Evolutionary conservation across 495 filamentous ascomycete genomes (phyloP).

Genomic region (Penicillium angulare): DNA sequence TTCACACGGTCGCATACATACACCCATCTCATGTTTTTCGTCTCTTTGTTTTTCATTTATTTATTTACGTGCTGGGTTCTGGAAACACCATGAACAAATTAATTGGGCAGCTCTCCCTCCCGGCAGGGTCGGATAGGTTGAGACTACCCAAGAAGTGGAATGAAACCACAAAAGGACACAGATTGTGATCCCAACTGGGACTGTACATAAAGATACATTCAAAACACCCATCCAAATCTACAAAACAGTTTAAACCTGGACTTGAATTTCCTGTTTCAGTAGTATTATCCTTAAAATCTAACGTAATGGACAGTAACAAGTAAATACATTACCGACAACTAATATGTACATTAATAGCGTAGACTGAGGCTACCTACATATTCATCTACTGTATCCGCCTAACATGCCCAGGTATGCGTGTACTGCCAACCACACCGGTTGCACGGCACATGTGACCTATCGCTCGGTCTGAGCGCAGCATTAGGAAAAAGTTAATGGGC

Average conservation of each 20-base stretch:
- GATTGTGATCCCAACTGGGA: constrained; percentile 14
- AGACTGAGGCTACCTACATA: no score
- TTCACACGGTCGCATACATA: constrained; percentile 8
- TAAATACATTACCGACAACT: no score
- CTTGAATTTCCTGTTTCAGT: neutral
- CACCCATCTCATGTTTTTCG: constrained; percentile 9
- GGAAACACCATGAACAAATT: constrained; percentile 4
- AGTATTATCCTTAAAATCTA: neutral
- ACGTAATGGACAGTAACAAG: neutral
- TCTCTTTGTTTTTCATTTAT: constrained; percentile 4
- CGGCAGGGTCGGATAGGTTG: constrained; percentile 7
- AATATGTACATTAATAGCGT: no score
- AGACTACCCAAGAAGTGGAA: constrained; percentile 17
- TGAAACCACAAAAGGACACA: neutral
- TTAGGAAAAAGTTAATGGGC: constrained; percentile 12
- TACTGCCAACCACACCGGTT: constrained; percentile 6
- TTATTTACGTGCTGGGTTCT: neutral
- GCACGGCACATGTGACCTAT: constrained; percentile 23
- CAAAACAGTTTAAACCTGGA: neutral
- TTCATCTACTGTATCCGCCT: no score
- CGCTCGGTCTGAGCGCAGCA: constrained; percentile 15
- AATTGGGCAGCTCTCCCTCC: constrained; percentile 17
- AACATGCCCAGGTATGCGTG: neutral
- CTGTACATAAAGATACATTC: constrained; percentile 7
- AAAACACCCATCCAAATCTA: neutral